phyloP scores from a whole-genome alignment of 1,139 yeast genomes.

The Yamadazyma membranifaciens region DNA sequence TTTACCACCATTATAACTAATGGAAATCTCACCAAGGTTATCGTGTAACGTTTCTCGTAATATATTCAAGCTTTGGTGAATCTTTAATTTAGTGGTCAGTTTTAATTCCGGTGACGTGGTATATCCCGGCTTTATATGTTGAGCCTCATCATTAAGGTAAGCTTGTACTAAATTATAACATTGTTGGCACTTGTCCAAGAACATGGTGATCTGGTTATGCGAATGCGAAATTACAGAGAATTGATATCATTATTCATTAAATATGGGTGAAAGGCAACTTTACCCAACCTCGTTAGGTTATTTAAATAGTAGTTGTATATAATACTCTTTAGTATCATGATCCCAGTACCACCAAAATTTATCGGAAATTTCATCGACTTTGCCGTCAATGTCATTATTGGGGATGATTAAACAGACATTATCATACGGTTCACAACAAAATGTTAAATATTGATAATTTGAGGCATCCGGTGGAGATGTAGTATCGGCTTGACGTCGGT shows the following conservation, averaged over 20 bases:
- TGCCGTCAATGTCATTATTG: conserved; percentile 49
- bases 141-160: conserved; percentile 28
- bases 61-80: conserved; percentile 28
- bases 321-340: conserved; percentile 63
- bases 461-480: not conserved
- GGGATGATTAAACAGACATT: conserved; percentile 72
- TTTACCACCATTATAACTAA: conserved; percentile 88
- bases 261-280: too few species aligned
- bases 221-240: conserved; percentile 3
- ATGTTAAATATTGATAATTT: conserved; percentile 61
- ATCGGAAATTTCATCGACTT: conserved; percentile 33
- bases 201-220: conserved; percentile 8
- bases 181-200: conserved; percentile 29
- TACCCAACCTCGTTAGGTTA: too few species aligned
- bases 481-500: too few species aligned
- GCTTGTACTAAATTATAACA: conserved; percentile 32
- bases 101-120: conserved; percentile 23
- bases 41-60: conserved; percentile 30
- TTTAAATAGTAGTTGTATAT: conserved; percentile 63
- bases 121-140: conserved; percentile 17
- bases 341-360: conserved; percentile 73
- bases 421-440: conserved; percentile 84
- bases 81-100: conserved; percentile 28
- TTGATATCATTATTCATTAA: not conserved
- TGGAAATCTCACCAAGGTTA: conserved; percentile 55